Conservation (phyloP, 352 stramenopile genomes). For the Phytophthora crassamura region DNA sequence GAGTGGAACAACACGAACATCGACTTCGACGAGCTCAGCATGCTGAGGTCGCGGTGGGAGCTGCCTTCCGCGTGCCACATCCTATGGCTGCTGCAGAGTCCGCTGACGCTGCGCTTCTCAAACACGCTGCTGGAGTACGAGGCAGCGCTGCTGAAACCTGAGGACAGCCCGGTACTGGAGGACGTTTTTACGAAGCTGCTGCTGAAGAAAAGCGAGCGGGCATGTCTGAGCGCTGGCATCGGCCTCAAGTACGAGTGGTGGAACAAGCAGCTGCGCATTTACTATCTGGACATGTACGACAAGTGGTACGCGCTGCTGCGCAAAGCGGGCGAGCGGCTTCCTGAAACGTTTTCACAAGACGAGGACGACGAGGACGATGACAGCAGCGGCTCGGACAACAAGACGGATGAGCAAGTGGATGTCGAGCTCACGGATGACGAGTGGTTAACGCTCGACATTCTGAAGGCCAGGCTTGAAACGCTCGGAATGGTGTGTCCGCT, state of each 20-base stretch:
- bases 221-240: constrained; percentile 74
- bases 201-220: constrained; percentile 84
- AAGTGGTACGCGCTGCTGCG: constrained; percentile 82
- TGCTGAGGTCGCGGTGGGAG: constrained; percentile 74
- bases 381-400: constrained; percentile 30
- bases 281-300: constrained; percentile 85
- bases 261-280: constrained; percentile 87
- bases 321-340: constrained; percentile 74
- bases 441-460: constrained; percentile 71
- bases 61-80: constrained; percentile 83
- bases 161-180: constrained; percentile 75
- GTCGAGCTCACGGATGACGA: constrained; percentile 84
- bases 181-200: constrained; percentile 89
- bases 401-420: constrained; percentile 55
- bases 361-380: constrained; percentile 55
- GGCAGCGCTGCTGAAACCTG: constrained; percentile 73
- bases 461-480: constrained; percentile 59
- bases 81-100: constrained; percentile 83
- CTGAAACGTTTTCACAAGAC: constrained; percentile 68
- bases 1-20: constrained; percentile 79
- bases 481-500: constrained; percentile 63
- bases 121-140: constrained; percentile 88
- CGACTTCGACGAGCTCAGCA: constrained; percentile 75
- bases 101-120: constrained; percentile 79
- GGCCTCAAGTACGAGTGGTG: constrained; percentile 90